These are phyloP conservation scores for Penicillium sp. DNA, from an alignment of 2,329 filamentous ascomycete genomes.

Conservation along the genomic window DNA sequence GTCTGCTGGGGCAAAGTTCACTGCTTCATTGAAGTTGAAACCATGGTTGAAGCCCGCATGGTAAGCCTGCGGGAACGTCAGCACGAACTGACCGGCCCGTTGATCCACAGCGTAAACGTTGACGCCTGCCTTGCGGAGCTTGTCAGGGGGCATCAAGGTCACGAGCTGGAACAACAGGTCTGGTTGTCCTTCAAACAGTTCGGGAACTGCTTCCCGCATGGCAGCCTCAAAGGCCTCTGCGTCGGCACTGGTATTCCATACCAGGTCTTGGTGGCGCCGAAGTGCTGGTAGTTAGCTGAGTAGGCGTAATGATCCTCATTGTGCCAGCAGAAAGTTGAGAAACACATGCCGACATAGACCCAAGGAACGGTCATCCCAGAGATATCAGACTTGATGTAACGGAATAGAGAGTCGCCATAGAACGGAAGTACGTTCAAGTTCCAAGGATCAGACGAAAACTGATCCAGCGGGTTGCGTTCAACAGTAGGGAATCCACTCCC, in stretches of 20 bases:
- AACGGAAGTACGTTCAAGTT: constrained; percentile 92
- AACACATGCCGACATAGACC: constrained; percentile 99
- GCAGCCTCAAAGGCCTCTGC: constrained; percentile 93
- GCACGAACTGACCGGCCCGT: constrained; percentile 89
- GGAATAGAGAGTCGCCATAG: constrained; percentile 87
- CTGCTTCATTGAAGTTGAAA: constrained; percentile 98
- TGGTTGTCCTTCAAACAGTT: constrained; percentile 94
- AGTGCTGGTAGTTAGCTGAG: constrained; percentile 97
- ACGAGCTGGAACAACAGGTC: constrained; percentile 96
- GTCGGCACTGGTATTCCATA: constrained; percentile 93
- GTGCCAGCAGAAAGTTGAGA: constrained; percentile 99
- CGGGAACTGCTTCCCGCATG: constrained; percentile 92
- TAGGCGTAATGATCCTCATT: constrained; percentile 98
- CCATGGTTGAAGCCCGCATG: constrained; percentile 98
- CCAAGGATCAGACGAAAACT: constrained; percentile 89
- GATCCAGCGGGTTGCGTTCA: constrained; percentile 83
- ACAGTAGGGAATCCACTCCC: constrained; percentile 95
- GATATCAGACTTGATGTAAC: constrained; percentile 97
- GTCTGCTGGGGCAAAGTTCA: constrained; percentile 93
- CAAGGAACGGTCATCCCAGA: constrained; percentile 99
- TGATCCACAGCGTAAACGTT: constrained; percentile 95
- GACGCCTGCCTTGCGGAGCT: constrained; percentile 89
- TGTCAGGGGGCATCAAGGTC: constrained; percentile 91
- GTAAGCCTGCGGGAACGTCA: constrained; percentile 96
- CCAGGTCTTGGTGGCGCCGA: constrained; percentile 98